These are phyloP conservation scores for Ustilago esculenta DNA, from an alignment of 1,284 basidiomycete genomes.

Conservation along the genomic window DNA sequence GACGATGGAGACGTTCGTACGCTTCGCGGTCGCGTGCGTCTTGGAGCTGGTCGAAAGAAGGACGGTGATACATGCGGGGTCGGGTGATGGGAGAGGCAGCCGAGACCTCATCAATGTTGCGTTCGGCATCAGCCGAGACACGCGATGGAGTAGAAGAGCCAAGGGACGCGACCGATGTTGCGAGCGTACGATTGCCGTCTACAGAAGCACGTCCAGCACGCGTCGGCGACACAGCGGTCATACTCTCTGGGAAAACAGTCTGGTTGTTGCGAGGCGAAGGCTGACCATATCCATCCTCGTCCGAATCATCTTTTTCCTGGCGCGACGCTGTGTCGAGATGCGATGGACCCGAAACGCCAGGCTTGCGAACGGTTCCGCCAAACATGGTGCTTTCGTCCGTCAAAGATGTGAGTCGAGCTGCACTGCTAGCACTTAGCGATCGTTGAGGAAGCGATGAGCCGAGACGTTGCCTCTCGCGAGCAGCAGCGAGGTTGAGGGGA, in stretches of 20 bases:
- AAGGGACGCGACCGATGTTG: conserved; percentile 19
- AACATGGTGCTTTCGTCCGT: conserved; percentile 51
- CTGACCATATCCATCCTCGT: conserved; percentile 56
- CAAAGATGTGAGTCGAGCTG: conserved; percentile 34
- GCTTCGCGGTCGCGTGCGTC: conserved; percentile 29
- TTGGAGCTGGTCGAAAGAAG: conserved; percentile 38
- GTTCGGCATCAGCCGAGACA: conserved; percentile 15
- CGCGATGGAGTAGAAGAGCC: conserved; percentile 19
- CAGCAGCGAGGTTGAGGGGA: conserved; percentile 43
- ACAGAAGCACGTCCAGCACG: conserved; percentile 3
- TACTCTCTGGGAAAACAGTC: not conserved
- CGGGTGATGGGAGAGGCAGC: not conserved
- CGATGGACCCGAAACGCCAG: conserved; percentile 7
- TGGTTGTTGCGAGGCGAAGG: conserved; percentile 36
- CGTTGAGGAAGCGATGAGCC: conserved; percentile 28
- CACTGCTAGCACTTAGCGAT: conserved; percentile 41
- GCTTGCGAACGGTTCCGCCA: conserved; percentile 25
- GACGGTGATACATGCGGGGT: conserved; percentile 42
- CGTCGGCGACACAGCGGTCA: conserved; percentile 5
- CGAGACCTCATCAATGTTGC: not conserved
- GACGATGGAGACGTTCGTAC: conserved; percentile 12
- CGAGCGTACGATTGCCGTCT: not conserved
- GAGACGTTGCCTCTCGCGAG: conserved; percentile 37
- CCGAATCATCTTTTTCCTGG: conserved; percentile 21
- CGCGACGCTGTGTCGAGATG: conserved; percentile 17